Evolutionary conservation across 2,329 filamentous ascomycete genomes (phyloP).

Genomic region (Taxawa tesnikishii): DNA sequence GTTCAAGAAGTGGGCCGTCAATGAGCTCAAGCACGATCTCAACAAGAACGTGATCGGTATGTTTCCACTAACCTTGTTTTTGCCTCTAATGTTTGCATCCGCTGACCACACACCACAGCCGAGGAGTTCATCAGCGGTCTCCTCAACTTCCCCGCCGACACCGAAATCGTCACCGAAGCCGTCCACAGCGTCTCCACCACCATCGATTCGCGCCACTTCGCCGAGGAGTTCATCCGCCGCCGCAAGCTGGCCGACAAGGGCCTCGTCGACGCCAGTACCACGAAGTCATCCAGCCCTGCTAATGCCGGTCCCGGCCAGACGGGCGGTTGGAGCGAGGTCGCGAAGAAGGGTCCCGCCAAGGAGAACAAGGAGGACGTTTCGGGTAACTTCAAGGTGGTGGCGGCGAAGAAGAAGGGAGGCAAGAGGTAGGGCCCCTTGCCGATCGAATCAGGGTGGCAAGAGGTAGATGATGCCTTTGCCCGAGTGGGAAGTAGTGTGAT

Average conservation of each 20-base stretch:
- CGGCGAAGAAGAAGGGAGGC: conserved; percentile 73
- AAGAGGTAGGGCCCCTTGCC: conserved; percentile 18
- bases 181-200: conserved; percentile 80
- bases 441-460: not conserved
- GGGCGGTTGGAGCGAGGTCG: conserved; percentile 91
- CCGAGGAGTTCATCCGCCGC: conserved; percentile 85
- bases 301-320: conserved; percentile 29
- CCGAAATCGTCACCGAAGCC: conserved; percentile 74
- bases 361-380: conserved; percentile 29
- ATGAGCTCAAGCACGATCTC: conserved; percentile 63
- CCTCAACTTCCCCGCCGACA: conserved; percentile 62
- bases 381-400: conserved; percentile 78
- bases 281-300: conserved; percentile 42
- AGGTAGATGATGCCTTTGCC: too few relatives aligned
- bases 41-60: conserved; percentile 56
- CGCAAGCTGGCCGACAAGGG: conserved; percentile 91
- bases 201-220: conserved; percentile 86
- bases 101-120: conserved; percentile 37
- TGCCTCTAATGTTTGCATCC: too few relatives aligned
- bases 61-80: conserved; percentile 12
- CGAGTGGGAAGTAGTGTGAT: too few relatives aligned
- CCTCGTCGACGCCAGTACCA: conserved; percentile 52
- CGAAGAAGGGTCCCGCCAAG: conserved; percentile 64
- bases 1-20: conserved; percentile 84
- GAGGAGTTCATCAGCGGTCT: conserved; percentile 71